These are phyloP conservation scores for Ophiostoma triangulosporum DNA, from an alignment of 2,329 filamentous ascomycete genomes.

Conservation along the genomic window DNA sequence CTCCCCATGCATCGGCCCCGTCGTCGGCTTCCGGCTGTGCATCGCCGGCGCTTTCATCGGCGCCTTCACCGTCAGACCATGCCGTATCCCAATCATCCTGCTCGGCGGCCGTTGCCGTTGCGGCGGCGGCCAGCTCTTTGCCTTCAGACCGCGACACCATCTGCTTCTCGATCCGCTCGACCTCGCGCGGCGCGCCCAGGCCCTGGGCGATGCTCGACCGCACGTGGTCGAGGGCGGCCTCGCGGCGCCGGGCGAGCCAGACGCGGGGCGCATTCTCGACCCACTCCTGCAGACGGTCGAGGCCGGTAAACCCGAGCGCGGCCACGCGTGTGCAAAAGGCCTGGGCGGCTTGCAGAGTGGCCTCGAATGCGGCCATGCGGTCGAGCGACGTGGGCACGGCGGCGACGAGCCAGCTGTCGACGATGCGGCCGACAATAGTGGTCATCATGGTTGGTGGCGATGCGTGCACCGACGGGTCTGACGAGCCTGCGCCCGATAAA, in stretches of 20 bases:
- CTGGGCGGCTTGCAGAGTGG: conserved; percentile 49
- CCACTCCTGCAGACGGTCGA: conserved; percentile 61
- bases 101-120: conserved; percentile 28
- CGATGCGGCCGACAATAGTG: conserved; percentile 51
- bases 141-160: conserved; percentile 56
- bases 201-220: conserved; percentile 52
- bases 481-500: conserved; percentile 39
- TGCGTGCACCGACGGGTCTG: neutral
- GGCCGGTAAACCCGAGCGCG: conserved; percentile 46
- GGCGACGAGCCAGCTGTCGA: conserved; percentile 60
- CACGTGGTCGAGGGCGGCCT: conserved; percentile 62
- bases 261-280: conserved; percentile 63
- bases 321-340: conserved; percentile 52
- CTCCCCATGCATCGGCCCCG: conserved; percentile 24
- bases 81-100: conserved; percentile 60
- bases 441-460: conserved; percentile 46
- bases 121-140: conserved; percentile 41
- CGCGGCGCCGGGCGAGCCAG: conserved; percentile 76
- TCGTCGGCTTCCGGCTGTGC: conserved; percentile 12
- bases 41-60: conserved; percentile 16
- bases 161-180: conserved; percentile 77
- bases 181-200: conserved; percentile 51
- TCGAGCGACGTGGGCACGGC: conserved; percentile 62
- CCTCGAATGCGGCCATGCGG: conserved; percentile 59
- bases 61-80: conserved; percentile 60